phyloP scores from a whole-genome alignment of 352 stramenopile species.

The Globisporangium ultimum region DNA sequence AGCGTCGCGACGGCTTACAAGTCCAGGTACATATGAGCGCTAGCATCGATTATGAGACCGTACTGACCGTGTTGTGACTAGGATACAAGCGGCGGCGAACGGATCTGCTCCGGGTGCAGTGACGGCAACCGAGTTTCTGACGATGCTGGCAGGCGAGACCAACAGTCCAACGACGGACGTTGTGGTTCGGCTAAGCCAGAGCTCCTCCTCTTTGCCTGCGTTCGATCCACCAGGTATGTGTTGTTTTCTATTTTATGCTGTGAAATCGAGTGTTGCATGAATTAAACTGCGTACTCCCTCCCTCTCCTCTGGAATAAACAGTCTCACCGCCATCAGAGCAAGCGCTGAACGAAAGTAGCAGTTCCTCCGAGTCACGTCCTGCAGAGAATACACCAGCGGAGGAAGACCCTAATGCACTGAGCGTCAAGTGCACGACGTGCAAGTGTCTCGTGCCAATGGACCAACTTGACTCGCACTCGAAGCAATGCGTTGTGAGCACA shows the following conservation, averaged over 20 bases:
- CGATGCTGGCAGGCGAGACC: slow-evolving; percentile 20
- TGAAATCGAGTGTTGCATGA: neutral
- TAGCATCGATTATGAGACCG: neutral
- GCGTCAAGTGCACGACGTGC: slow-evolving; percentile 77
- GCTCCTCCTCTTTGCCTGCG: neutral
- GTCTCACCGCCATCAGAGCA: neutral
- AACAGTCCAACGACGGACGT: neutral
- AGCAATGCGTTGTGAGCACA: slow-evolving; percentile 41
- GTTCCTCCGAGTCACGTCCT: neutral
- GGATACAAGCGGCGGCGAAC: slow-evolving; percentile 22
- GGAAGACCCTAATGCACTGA: slow-evolving; percentile 11
- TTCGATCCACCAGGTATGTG: neutral
- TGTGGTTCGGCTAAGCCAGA: no score
- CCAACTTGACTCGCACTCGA: slow-evolving; percentile 60
- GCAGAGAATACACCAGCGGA: neutral
- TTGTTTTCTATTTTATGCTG: neutral
- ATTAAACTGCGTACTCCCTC: no score
- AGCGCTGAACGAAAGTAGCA: slow-evolving; percentile 4
- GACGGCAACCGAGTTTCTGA: slow-evolving; percentile 53
- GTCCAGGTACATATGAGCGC: slow-evolving; percentile 21
- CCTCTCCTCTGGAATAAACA: neutral
- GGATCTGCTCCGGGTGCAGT: slow-evolving; percentile 19
- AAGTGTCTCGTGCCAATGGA: slow-evolving; percentile 37
- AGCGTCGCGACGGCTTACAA: slow-evolving; percentile 61
- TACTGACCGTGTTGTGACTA: slow-evolving; percentile 16